phyloP scores from a whole-genome alignment of 73 alveolate species.

The Breviolum minutum region DNA sequence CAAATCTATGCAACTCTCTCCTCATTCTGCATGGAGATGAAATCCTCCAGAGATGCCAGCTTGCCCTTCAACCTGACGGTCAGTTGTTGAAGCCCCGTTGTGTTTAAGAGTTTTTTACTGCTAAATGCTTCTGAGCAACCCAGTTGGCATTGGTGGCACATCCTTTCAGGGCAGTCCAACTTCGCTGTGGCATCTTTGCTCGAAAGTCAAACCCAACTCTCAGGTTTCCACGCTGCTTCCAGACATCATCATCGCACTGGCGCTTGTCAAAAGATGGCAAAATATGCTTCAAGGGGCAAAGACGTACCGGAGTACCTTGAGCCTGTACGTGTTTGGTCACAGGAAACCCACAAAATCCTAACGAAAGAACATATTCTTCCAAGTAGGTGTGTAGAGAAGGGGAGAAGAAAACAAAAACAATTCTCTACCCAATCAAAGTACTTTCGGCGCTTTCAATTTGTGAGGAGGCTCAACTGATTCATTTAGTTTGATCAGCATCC shows the following conservation, averaged over 20 bases:
- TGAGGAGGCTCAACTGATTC: no score
- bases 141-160: slow-evolving; percentile 62
- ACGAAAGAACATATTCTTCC: neutral
- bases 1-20: neutral
- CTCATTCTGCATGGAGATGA: slow-evolving; percentile 95
- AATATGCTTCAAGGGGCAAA: neutral
- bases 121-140: slow-evolving; percentile 37
- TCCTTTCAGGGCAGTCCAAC: neutral
- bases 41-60: slow-evolving; percentile 84
- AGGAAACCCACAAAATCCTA: neutral
- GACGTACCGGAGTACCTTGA: slow-evolving; percentile 14
- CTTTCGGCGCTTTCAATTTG: no score
- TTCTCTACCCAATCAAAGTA: no score
- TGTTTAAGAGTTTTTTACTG: neutral
- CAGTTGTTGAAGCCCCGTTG: neutral
- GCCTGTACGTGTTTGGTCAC: neutral
- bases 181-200: neutral
- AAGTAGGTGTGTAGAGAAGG: no score
- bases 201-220: neutral
- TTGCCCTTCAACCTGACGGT: slow-evolving; percentile 79
- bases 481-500: no score
- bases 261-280: neutral
- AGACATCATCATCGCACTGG: slow-evolving; percentile 48
- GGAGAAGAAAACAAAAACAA: no score
- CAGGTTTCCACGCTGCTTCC: neutral